Conservation (phyloP, 306 rosid species). For the Quercus parvula region DNA sequence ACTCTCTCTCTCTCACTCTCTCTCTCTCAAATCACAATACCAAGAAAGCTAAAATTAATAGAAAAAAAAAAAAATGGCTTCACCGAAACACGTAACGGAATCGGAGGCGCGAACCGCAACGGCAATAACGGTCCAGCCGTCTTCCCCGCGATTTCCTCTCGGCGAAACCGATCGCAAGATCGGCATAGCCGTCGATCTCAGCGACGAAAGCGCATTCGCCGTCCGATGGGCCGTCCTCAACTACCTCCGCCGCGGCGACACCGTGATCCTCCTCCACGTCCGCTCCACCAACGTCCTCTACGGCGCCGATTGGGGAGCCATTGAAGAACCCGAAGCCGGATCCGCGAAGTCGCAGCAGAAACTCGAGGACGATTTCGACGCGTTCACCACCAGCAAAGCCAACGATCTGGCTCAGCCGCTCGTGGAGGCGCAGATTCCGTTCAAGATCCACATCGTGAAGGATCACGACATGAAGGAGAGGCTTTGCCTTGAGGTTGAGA, state of each 20-base stretch:
- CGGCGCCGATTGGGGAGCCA: conserved; percentile 17
- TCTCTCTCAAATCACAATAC: no score
- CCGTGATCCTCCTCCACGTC: conserved; percentile 7
- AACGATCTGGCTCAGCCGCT: conserved; percentile 65
- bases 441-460: conserved; percentile 82
- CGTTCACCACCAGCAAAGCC: conserved; percentile 65
- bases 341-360: conserved; percentile 49
- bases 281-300: conserved; percentile 8
- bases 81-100: conserved; percentile 2
- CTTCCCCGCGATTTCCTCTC: neutral
- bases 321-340: neutral
- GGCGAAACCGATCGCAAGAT: neutral
- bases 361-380: conserved; percentile 74
- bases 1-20: no score
- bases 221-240: conserved; percentile 8
- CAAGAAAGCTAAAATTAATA: neutral
- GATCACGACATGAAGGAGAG: conserved; percentile 95
- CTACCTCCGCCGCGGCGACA: conserved; percentile 1
- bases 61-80: neutral
- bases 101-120: neutral
- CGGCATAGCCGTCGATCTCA: conserved; percentile 12
- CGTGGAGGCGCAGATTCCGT: conserved; percentile 67
- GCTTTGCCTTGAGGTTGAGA: conserved; percentile 89
- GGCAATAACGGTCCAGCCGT: neutral
- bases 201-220: conserved; percentile 3